Evolutionary conservation across 148 eudicot genomes (phyloP), one percentile per base, ranked within the genome.

Genomic region (Beta vulgaris): DNA sequence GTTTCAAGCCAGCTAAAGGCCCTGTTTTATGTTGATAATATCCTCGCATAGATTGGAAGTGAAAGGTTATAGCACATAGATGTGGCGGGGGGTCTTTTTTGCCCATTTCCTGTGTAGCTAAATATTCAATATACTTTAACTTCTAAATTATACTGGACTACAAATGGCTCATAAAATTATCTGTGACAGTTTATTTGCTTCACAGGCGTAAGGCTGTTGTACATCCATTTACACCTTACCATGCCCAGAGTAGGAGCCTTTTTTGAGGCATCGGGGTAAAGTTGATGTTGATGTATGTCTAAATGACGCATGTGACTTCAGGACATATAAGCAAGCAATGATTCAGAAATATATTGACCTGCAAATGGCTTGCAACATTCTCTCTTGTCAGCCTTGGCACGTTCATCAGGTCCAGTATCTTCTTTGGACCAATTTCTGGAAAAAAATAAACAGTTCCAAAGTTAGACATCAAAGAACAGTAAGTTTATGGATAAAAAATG

Each of bases 291-390:
- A 36, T 46, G 18, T 42, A 39, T 37, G 29, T 66, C 36, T 19
- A 29, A 63, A 79, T 58, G 40, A 68, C 44, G 44, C 32, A 69
- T 51, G 19, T n/a, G 16, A 73, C 64, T 39, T 35, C 26, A 46
- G 42, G 2, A 76, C 21, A 49, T 21, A 32, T 19, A 65, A 15
- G 26, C 60, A 73, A 72, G 14, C 60, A 49, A 71, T 19, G 39
- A 62, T 54, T 36, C 18, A 53, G 42, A 36, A 48, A 60, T 64
- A 29, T 62, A 62, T 73, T 76, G 79, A 95, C 99, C 99, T 95
- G 99, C 80, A 95, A 86, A 82, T 95, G 99, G 86, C 97, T 95
- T 8, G 99, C 99, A 62, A 95, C 99, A 77, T 95, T 95, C 80
- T 95, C 99, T 83, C 99, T 82, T 11, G 99, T 90, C 63, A 92